These are phyloP conservation scores for Yamadazyma insecticola DNA, from an alignment of 805 yeast species.

Conservation along the genomic window DNA sequence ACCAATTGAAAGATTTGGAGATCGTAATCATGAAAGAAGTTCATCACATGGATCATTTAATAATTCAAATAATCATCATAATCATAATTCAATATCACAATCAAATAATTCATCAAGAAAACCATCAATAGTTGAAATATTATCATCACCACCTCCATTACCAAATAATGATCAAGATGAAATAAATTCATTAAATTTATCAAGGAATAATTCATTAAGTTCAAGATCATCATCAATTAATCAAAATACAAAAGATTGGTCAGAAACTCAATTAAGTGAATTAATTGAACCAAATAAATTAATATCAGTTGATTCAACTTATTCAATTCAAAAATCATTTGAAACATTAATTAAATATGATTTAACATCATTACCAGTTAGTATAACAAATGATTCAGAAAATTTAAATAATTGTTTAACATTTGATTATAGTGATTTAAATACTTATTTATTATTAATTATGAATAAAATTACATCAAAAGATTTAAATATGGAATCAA, in stretches of 20 bases:
- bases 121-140: slow-evolving; percentile 69
- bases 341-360: slow-evolving; percentile 67
- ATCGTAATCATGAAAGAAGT: slow-evolving; percentile 5
- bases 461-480: slow-evolving; percentile 58
- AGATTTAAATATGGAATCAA: slow-evolving; percentile 29
- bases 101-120: too few relatives aligned
- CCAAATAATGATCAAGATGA: slow-evolving; percentile 36
- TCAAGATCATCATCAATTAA: slow-evolving; percentile 13
- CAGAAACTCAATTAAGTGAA: slow-evolving; percentile 63
- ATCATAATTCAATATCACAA: neutral
- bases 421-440: slow-evolving; percentile 89
- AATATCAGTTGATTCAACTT: slow-evolving; percentile 58
- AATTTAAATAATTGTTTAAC: slow-evolving; percentile 61
- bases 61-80: slow-evolving; percentile 2
- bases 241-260: too few relatives aligned
- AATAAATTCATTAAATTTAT: slow-evolving; percentile 33
- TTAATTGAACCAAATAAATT: slow-evolving; percentile 76
- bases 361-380: slow-evolving; percentile 83
- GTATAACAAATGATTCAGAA: slow-evolving; percentile 22
- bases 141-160: slow-evolving; percentile 72
- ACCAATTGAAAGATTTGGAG: too few relatives aligned
- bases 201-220: slow-evolving; percentile 29
- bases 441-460: slow-evolving; percentile 78
- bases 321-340: slow-evolving; percentile 85
- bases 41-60: slow-evolving; percentile 6